phyloP scores from a whole-genome alignment of 2,329 filamentous ascomycete genomes.

The Fusarium annulatum region DNA sequence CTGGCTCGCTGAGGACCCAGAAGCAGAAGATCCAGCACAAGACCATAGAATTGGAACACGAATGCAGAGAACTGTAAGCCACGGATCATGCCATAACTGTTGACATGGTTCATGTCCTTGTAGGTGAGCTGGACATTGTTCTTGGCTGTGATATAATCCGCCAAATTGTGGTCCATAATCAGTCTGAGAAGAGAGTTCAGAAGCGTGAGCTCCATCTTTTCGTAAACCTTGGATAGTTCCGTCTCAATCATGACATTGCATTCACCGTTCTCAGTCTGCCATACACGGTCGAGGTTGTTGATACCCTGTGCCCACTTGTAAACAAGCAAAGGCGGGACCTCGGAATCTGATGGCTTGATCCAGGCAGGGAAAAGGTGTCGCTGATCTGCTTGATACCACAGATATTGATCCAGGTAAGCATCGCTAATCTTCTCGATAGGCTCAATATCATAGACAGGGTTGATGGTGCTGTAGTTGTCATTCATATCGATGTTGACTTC shows the following conservation, averaged over 20 bases:
- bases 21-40: conserved; percentile 92
- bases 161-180: conserved; percentile 99
- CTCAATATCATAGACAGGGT: conserved; percentile 98
- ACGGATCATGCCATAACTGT: conserved; percentile 98
- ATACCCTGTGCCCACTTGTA: conserved; percentile 99
- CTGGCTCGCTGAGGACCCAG: conserved; percentile 96
- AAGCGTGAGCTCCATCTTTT: conserved; percentile 97
- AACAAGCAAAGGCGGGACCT: conserved; percentile 91
- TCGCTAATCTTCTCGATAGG: conserved; percentile 99
- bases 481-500: conserved; percentile 99
- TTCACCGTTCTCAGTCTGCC: conserved; percentile 93
- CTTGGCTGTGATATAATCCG: conserved; percentile 98
- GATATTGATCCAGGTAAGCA: conserved; percentile 96
- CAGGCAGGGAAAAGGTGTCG: conserved; percentile 96
- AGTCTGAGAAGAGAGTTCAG: conserved; percentile 91
- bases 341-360: conserved; percentile 99
- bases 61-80: conserved; percentile 98
- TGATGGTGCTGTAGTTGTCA: conserved; percentile 99
- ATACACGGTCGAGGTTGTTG: conserved; percentile 96
- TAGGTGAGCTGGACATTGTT: conserved; percentile 99
- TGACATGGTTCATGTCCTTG: conserved; percentile 99
- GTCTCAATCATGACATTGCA: conserved; percentile 99
- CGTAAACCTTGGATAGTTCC: conserved; percentile 97
- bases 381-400: conserved; percentile 99
- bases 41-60: conserved; percentile 98